Evolutionary conservation across 2,329 filamentous ascomycete species (phyloP), one percentile per base, ranked within the genome.

Genomic region (Zopfia rhizophila): DNA sequence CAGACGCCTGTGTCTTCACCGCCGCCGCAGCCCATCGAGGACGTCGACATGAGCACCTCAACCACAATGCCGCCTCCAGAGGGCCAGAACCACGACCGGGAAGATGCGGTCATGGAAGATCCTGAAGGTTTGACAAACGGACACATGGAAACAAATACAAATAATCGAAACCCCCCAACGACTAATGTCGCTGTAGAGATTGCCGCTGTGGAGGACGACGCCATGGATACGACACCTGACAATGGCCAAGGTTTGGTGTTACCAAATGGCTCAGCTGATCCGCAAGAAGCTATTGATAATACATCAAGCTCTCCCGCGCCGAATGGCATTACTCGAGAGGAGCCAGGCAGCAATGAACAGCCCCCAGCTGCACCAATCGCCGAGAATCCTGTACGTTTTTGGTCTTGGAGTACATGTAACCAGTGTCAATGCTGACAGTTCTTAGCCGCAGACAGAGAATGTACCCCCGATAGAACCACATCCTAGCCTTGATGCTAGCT

Each of bases 171-270:
- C 25, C 36, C 58, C 30, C 25, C 56, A 4, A 31, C 42, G 5
- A 52, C 27, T 35, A 56, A 51, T 16, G 54, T 68, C 24, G 65
- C 63, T 14, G 55, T 68, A 7, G 59, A 66, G 23, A 58, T 65
- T 33, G 60, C 63, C 8, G 59, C 58, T 12, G 53, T 65, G 13
- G 65, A 69, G 32, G 68, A 69, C 13, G 70, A 73, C 41, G 61
- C 58, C 27, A 74, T 74, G 72, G 72, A 74, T 42, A 72, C 65
- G 13, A 68, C 69, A 7, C 63, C 67, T 5, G 70, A 73, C 46
- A 48, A 39, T 30, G 58, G 63, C 32, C 56, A 64, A 25, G 53
- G 46, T 6, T 36, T 59, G 28, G 52, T 61, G 19, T 49, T 63
- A 47, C 55, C 65, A 13, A 57, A 61, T 33, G 55, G 52, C 40